Evolutionary conservation across 495 filamentous ascomycete species (phyloP).

Genomic region (Elasticomyces elasticus): DNA sequence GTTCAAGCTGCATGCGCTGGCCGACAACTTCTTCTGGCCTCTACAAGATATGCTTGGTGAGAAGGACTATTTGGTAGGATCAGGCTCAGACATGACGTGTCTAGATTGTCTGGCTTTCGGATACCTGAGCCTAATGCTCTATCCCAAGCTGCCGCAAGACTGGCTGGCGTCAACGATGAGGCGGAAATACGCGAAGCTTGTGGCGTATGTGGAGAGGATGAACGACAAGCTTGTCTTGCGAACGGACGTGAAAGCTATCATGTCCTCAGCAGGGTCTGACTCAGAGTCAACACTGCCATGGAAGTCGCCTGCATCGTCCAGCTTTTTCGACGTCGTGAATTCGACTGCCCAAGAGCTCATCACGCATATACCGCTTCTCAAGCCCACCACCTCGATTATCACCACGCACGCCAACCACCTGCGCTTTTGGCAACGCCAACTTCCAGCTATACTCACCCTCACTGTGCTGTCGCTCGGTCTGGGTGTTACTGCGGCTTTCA

Average conservation of each 20-base stretch:
- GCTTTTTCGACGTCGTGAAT: not conserved
- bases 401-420: not conserved
- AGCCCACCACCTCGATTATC: not conserved
- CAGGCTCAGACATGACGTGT: constrained; percentile 41
- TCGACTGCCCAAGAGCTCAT: constrained; percentile 3
- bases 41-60: constrained; percentile 51
- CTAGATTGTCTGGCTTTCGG: constrained; percentile 71
- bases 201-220: constrained; percentile 36
- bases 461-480: not conserved
- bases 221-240: constrained; percentile 5
- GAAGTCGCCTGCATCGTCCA: not conserved
- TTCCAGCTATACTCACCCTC: constrained; percentile 4
- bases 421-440: not conserved
- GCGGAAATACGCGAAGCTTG: constrained; percentile 44
- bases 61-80: constrained; percentile 47
- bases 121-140: constrained; percentile 63
- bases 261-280: not conserved
- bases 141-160: constrained; percentile 57
- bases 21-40: constrained; percentile 57
- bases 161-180: constrained; percentile 60
- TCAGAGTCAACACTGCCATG: constrained; percentile 7
- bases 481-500: constrained; percentile 2
- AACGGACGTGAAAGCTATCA: constrained; percentile 13
- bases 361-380: constrained; percentile 1
- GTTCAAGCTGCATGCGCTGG: constrained; percentile 62